Evolutionary conservation across 2,329 filamentous ascomycete species (phyloP).

Genomic region (Lizonia empirigonia): DNA sequence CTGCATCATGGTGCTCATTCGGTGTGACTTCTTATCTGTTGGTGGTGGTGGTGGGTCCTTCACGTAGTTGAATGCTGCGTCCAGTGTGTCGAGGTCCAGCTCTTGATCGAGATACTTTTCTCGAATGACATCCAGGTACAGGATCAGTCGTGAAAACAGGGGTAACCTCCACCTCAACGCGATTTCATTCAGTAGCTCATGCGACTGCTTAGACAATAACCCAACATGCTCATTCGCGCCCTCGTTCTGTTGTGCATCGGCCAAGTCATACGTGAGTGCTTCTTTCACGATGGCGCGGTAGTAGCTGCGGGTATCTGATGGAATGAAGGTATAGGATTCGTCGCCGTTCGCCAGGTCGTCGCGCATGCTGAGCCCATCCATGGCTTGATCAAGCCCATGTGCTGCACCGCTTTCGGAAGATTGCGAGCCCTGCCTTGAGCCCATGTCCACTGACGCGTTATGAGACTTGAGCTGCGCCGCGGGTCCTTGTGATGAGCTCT

Average conservation of each 20-base stretch:
- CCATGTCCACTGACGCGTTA: slow-evolving; percentile 48
- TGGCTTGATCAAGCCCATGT: slow-evolving; percentile 68
- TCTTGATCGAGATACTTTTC: slow-evolving; percentile 87
- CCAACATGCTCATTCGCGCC: slow-evolving; percentile 57
- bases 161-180: slow-evolving; percentile 89
- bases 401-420: slow-evolving; percentile 53
- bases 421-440: slow-evolving; percentile 54
- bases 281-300: slow-evolving; percentile 83
- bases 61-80: slow-evolving; percentile 79
- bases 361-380: slow-evolving; percentile 69
- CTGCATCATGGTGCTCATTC: slow-evolving; percentile 53
- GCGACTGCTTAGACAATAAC: slow-evolving; percentile 73
- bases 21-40: slow-evolving; percentile 65
- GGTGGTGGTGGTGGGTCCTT: slow-evolving; percentile 69
- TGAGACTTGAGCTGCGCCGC: slow-evolving; percentile 63
- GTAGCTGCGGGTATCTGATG: slow-evolving; percentile 78
- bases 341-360: slow-evolving; percentile 59
- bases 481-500: slow-evolving; percentile 67
- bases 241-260: slow-evolving; percentile 52
- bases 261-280: slow-evolving; percentile 68
- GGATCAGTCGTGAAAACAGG: slow-evolving; percentile 75
- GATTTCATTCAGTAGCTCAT: slow-evolving; percentile 83
- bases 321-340: slow-evolving; percentile 84
- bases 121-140: slow-evolving; percentile 82
- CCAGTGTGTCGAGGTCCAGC: slow-evolving; percentile 78